These are phyloP conservation scores for Gynochthodes officinalis DNA, from an alignment of 257 asterid species.

Conservation along the genomic window DNA sequence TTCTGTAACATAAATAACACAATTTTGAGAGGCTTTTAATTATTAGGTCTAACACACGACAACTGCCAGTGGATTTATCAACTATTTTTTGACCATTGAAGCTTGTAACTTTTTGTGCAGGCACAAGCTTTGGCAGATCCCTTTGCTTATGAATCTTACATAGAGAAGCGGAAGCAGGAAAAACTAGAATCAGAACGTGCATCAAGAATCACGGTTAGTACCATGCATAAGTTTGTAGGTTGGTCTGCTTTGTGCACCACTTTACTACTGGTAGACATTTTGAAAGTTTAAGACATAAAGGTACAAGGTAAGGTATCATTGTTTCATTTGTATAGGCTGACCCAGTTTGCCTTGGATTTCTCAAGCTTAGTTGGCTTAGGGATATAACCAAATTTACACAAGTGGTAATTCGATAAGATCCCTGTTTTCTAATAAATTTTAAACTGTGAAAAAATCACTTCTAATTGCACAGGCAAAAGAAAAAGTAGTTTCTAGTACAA, in stretches of 20 bases:
- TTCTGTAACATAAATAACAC: neutral
- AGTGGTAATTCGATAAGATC: neutral
- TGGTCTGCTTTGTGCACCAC: neutral
- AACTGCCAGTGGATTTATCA: neutral
- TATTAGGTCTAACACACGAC: neutral
- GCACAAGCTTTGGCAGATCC: slow-evolving; percentile 77
- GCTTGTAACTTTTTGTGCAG: slow-evolving; percentile 34
- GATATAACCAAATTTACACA: neutral
- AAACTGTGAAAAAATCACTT: no score
- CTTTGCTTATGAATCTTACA: slow-evolving; percentile 63
- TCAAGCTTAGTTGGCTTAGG: neutral
- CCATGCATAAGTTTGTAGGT: slow-evolving; percentile 4
- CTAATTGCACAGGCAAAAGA: neutral
- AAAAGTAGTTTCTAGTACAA: neutral
- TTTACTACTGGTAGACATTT: neutral
- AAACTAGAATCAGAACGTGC: slow-evolving; percentile 53
- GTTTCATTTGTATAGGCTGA: neutral
- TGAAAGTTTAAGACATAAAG: neutral
- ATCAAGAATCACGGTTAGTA: slow-evolving; percentile 77
- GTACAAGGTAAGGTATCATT: neutral
- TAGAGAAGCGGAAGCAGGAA: slow-evolving; percentile 66
- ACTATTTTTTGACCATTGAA: slow-evolving; percentile 1
- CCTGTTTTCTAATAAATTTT: no score
- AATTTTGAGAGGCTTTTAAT: neutral
- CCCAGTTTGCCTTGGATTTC: neutral